Evolutionary conservation across 225 moss, liverwort and hornwort species (phyloP), one percentile per base, ranked within the genome.

Genomic region (Sphagnum tenellum): DNA sequence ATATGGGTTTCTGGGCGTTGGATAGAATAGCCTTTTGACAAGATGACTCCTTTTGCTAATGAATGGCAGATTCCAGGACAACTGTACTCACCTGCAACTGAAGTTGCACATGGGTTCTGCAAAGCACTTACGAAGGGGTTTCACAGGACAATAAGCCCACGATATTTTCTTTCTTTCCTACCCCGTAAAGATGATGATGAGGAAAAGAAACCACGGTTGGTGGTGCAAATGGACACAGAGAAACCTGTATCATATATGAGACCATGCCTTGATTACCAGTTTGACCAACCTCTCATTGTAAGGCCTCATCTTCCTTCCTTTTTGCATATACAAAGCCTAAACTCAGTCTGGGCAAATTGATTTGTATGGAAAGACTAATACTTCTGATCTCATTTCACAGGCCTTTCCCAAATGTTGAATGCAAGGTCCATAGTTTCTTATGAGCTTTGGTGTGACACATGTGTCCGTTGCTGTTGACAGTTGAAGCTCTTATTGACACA

Each of bases 171-270:
- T 12, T 80, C 84, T 46, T 75, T 75, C 53, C 77, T 80, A 62
- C 77, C 79, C 9, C 74, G 66, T 51, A 75, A 85, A 55, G 80
- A 77, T 13, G 80, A 81, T 48, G 84, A 85, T 9, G 71, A 76
- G 55, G 77, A 73, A 56, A 75, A 70, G 29, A 63, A 73, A 51
- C 77, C 77, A 7, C 75, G 78, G 45, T 85, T 74, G 84, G 72
- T 85, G 64, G 77, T 73, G 59, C 84, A 85, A 65, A 76, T 85
- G 81, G 84, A 81, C 64, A 80, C 80, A 7, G 84, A 85, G 59
- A 80, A 72, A 56, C 76, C 73, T 50, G 68, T 77, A 3, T 29
- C 29, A 29, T 59, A 67, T 13, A 66, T 66, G 68, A 84, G 75
- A 69, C 62, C 81, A 45, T 85, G 77, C 44, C 66, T 85, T 62